Evolutionary conservation across 2,329 filamentous ascomycete species (phyloP).

Genomic region (Colletotrichum musae): DNA sequence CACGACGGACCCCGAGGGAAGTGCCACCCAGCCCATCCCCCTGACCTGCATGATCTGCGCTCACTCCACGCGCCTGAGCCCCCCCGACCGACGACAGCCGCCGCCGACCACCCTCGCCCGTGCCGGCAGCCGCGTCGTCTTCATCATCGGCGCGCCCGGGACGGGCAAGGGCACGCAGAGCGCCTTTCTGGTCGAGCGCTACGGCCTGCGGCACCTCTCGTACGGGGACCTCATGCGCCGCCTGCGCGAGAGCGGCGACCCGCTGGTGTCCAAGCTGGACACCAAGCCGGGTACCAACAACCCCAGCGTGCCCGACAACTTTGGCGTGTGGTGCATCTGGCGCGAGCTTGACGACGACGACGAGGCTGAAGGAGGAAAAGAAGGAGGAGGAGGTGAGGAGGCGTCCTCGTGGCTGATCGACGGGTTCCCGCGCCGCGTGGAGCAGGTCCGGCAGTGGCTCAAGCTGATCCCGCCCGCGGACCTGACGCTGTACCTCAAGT

Average conservation of each 20-base stretch:
- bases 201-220: constrained; percentile 5
- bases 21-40: no score
- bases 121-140: neutral
- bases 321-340: constrained; percentile 1
- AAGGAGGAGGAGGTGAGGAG: no score
- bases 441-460: constrained; percentile 7
- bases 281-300: neutral
- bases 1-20: no score
- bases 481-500: constrained; percentile 9
- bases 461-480: neutral
- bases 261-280: neutral
- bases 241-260: neutral
- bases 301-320: neutral
- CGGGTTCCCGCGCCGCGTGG: constrained; percentile 3
- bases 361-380: neutral
- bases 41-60: no score
- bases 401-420: constrained; percentile 1
- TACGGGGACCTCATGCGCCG: constrained; percentile 13
- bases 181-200: neutral
- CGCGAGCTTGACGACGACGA: neutral
- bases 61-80: no score
- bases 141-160: constrained; percentile 15
- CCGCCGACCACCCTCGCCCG: no score
- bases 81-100: no score
- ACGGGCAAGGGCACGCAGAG: neutral